Evolutionary conservation across 2,329 filamentous ascomycete genomes (phyloP).

Genomic region (Cordyceps militaris): DNA sequence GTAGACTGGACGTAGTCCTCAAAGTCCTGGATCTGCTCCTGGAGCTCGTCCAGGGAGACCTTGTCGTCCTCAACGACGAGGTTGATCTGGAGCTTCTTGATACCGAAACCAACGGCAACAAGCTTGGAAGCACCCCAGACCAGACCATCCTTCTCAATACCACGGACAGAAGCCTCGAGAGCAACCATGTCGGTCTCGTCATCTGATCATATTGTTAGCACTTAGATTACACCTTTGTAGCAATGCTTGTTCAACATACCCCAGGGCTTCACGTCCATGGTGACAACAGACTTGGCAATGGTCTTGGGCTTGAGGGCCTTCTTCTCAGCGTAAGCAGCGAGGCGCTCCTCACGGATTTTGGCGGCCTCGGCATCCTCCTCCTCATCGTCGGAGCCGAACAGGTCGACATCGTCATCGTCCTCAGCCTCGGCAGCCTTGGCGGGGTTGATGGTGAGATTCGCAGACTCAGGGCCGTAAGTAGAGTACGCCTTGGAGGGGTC

Average conservation of each 20-base stretch:
- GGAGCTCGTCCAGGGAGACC: slow-evolving; percentile 77
- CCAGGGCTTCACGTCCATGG: slow-evolving; percentile 96
- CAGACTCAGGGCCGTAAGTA: slow-evolving; percentile 80
- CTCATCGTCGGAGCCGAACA: slow-evolving; percentile 90
- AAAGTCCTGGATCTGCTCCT: slow-evolving; percentile 72
- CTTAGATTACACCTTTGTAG: background rate
- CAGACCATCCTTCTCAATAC: slow-evolving; percentile 86
- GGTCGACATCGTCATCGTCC: slow-evolving; percentile 82
- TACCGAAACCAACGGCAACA: slow-evolving; percentile 88
- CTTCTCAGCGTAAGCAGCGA: slow-evolving; percentile 94
- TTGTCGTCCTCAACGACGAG: slow-evolving; percentile 96
- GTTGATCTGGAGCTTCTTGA: slow-evolving; percentile 99
- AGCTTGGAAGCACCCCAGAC: slow-evolving; percentile 92
- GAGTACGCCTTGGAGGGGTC: slow-evolving; percentile 85
- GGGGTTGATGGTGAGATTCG: slow-evolving; percentile 73
- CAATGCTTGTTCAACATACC: slow-evolving; percentile 53
- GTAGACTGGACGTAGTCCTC: slow-evolving; percentile 83
- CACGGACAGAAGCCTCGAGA: slow-evolving; percentile 73
- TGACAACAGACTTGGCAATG: slow-evolving; percentile 92
- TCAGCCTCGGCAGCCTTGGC: slow-evolving; percentile 67
- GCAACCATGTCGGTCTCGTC: slow-evolving; percentile 88
- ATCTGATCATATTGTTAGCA: slow-evolving; percentile 43
- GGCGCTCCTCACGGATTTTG: slow-evolving; percentile 76
- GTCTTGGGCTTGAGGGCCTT: slow-evolving; percentile 90
- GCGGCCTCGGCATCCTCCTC: slow-evolving; percentile 87